Conservation (phyloP, 2,329 filamentous ascomycete genomes). For the Colletotrichum plurivorum region DNA sequence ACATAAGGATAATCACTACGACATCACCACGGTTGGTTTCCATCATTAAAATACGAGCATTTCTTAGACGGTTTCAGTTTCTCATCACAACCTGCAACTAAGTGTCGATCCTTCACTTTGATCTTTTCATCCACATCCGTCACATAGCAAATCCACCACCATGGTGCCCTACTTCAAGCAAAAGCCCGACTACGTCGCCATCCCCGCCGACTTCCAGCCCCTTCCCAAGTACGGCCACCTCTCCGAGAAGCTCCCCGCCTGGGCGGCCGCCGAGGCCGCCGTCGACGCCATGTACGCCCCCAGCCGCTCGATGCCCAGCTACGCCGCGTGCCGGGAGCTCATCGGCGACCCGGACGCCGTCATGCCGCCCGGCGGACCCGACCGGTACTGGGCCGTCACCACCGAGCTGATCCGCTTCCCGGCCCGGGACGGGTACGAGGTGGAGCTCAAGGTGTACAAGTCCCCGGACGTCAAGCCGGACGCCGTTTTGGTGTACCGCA, state of each 20-base stretch:
- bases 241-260: constrained; percentile 36
- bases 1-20: no score
- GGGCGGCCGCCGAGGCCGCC: constrained; percentile 18
- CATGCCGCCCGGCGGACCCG: constrained; percentile 49
- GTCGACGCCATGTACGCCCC: constrained; percentile 49
- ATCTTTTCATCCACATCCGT: no score
- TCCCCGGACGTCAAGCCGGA: constrained; percentile 42
- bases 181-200: constrained; percentile 46
- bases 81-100: no score
- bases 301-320: constrained; percentile 41
- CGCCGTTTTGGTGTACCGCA: constrained; percentile 49
- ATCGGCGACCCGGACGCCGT: constrained; percentile 42
- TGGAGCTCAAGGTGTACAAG: constrained; percentile 55
- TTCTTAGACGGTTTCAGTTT: no score
- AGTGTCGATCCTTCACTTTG: background rate
- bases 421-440: constrained; percentile 50
- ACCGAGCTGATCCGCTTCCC: constrained; percentile 48
- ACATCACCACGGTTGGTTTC: no score
- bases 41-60: no score
- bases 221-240: constrained; percentile 53
- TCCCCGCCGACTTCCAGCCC: constrained; percentile 50
- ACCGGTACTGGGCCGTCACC: constrained; percentile 49
- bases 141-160: background rate
- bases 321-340: constrained; percentile 46
- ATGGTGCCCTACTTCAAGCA: constrained; percentile 45